Conservation (phyloP, 345 rosid genomes). For the Nasturtium officinale region DNA sequence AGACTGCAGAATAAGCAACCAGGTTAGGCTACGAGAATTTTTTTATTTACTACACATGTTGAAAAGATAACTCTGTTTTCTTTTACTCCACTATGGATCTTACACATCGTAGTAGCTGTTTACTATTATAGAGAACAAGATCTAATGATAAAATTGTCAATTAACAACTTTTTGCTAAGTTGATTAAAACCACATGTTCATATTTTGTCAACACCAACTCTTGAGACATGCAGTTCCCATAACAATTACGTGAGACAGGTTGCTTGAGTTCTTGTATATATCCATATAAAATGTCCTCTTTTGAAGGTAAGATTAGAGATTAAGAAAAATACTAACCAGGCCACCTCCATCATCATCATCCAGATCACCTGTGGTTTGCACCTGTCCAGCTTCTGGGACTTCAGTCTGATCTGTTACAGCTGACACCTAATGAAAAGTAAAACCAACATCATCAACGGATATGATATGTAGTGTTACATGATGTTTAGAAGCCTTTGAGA, state of each 20-base stretch:
- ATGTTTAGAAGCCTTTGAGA: slow-evolving; percentile 11
- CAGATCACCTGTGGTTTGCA: slow-evolving; percentile 69
- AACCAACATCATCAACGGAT: slow-evolving; percentile 14
- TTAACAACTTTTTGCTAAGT: background rate
- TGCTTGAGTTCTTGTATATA: slow-evolving; percentile 10
- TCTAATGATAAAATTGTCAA: background rate
- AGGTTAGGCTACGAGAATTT: slow-evolving; percentile 14
- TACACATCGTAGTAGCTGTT: slow-evolving; percentile 1
- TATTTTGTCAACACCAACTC: background rate
- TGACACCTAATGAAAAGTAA: slow-evolving; percentile 64
- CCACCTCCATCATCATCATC: slow-evolving; percentile 98
- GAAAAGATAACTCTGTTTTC: slow-evolving; percentile 3
- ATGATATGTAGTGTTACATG: slow-evolving; percentile 15
- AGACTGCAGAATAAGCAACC: slow-evolving; percentile 56
- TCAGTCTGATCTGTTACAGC: slow-evolving; percentile 87
- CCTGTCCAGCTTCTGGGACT: slow-evolving; percentile 56
- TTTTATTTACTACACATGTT: background rate
- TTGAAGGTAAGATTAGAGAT: slow-evolving; percentile 3
- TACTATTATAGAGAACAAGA: background rate
- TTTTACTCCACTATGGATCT: slow-evolving; percentile 9
- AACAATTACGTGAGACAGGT: background rate
- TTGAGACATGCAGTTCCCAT: background rate
- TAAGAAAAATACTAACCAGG: slow-evolving; percentile 65
- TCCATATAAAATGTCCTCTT: slow-evolving; percentile 19
- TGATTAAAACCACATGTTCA: background rate